Evolutionary conservation across 306 rosid genomes (phyloP), one percentile per base, ranked within the genome.

Genomic region (Medicago lupulina): DNA sequence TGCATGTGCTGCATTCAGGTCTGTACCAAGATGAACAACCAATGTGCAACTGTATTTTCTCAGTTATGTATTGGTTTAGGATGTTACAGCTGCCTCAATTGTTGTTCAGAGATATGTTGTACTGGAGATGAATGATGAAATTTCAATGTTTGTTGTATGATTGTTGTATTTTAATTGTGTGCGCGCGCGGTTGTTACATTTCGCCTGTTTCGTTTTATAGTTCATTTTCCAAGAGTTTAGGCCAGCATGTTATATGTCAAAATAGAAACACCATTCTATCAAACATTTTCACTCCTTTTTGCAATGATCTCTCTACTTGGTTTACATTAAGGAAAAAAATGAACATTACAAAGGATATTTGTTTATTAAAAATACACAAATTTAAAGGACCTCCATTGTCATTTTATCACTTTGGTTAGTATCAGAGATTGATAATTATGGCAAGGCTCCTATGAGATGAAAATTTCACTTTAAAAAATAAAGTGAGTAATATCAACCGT

Each of bases 31-130:
- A 79, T 93, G 17, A 93, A 87, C 75, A 76, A 84, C 61, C 90
- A 85, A 64, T 91, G 80, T 25, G 94, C 90, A 59, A 80, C 36
- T 25, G 49, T 49, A 6, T 16, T 91, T 0, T 23, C 91, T 23
- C 97, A 89, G 83, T 75, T 93, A 50, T 93, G 88, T 54, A 86
- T 87, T 50, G 94, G 91, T 60, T 62, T 91, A 2, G 96, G 97
- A 40, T 86, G 90, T 76, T 67, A 47, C 9, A 76, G 89, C 62
- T 93, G 98, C 83, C 8, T 91, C 58, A 44, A 53, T 23, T 93
- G 96, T 57, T 91, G 97, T 82, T 31, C 83, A 17, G 79, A 70
- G 0, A 21, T 87, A 2, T 93, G 97, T 76, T 90, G 92, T 43
- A 9, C 66, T 16, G 73, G 64, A 18, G 40, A 8, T 5, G 84